Conservation (phyloP, 2,329 filamentous ascomycete species). For the Colletotrichum navitas region DNA sequence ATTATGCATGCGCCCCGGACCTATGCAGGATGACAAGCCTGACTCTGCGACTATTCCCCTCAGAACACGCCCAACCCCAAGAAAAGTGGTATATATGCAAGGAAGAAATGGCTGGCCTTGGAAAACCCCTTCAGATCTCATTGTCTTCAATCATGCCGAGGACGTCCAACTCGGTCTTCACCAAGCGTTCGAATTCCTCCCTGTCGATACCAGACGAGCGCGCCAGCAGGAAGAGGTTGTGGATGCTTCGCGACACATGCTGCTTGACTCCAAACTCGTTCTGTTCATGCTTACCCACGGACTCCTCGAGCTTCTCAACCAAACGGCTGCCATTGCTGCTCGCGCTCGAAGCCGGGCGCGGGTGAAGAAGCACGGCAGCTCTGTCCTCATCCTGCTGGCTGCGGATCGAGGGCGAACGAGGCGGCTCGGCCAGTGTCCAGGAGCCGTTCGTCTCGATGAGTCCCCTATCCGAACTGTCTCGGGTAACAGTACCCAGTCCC, state of each 20-base stretch:
- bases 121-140: slow-evolving; percentile 40
- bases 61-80: slow-evolving; percentile 28
- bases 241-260: slow-evolving; percentile 82
- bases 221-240: slow-evolving; percentile 80
- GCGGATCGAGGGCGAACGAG: slow-evolving; percentile 53
- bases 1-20: slow-evolving; percentile 33
- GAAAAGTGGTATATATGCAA: slow-evolving; percentile 30
- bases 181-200: slow-evolving; percentile 79
- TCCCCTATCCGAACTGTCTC: slow-evolving; percentile 46
- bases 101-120: slow-evolving; percentile 11
- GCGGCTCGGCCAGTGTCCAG: slow-evolving; percentile 60
- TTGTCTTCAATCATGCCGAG: slow-evolving; percentile 76
- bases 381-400: slow-evolving; percentile 52
- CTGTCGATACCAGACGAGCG: slow-evolving; percentile 78
- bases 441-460: slow-evolving; percentile 55
- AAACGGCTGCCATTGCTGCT: slow-evolving; percentile 67
- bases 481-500: slow-evolving; percentile 44
- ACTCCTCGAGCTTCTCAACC: slow-evolving; percentile 72
- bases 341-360: slow-evolving; percentile 70
- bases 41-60: slow-evolving; percentile 37
- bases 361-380: slow-evolving; percentile 60
- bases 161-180: slow-evolving; percentile 78
- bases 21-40: slow-evolving; percentile 32
- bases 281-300: slow-evolving; percentile 68
- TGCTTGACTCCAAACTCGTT: slow-evolving; percentile 81